Base-by-base conservation (phyloP, 371 early-diverging fungal species). In the Coemansia sp. region DNA sequence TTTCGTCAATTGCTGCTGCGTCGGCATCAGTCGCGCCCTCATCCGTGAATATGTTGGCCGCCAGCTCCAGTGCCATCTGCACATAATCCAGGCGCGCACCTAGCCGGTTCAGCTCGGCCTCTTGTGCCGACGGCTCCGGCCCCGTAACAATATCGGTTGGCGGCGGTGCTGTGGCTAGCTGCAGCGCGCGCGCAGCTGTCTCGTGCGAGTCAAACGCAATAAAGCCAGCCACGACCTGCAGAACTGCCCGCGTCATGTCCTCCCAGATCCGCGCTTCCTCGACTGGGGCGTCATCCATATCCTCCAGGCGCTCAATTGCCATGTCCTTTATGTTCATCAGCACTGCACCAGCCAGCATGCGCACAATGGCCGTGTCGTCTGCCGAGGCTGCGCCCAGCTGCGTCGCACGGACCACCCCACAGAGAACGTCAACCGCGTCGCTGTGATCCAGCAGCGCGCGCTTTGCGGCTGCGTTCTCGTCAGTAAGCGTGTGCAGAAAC, bases 401-500 rank as follows among this genome's bases (percentile, higher is more conserved):
- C 39, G 50, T 43, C 26, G 65, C 72, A 34, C 61, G 63, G 33
- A 85, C 63, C 33, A 84, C 80, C 34, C 66, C 78, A 51, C 77
- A 77, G 30, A 90, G 77, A 36, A 77, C 80, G 43, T 80, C 78
- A 33, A 82, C 68, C 26, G 85, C 86, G 52, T 84, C 83, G 11
- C 85, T 80, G 55, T 87, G 85, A 35, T 79, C 78, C 48, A 84
- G 78, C 69, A 90, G 85, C 34, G 84, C 79, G 36, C 80, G 78
- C 45, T 84, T 77, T 45, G 85, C 78, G 8, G 85, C 84, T 8
- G 80, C 77, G 72, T 93, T 93, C 30, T 89, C 88, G 40, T 94
- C 94, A 0, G 92, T 89, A 41, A 95, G 72, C 2, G 91, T 90
- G 64, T 89, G 88, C 39, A 95, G 83, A 55, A 89, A 89, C 81